These are phyloP conservation scores for Aspergillus pseudotamarii DNA, from an alignment of 2,329 filamentous ascomycete genomes.

Conservation along the genomic window DNA sequence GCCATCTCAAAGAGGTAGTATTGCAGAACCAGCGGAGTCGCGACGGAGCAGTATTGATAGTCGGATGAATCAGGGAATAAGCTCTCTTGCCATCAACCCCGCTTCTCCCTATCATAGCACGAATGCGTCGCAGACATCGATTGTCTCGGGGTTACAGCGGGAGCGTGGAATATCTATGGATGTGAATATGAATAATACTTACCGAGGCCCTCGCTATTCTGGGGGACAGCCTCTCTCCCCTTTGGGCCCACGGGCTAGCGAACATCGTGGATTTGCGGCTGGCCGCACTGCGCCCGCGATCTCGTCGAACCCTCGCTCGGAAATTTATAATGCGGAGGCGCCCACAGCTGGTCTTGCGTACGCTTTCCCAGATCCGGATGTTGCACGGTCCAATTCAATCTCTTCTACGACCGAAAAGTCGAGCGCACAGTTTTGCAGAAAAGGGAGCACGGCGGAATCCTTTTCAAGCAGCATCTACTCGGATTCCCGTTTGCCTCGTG, in stretches of 20 bases:
- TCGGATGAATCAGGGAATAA: slow-evolving; percentile 53
- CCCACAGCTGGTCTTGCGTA: slow-evolving; percentile 54
- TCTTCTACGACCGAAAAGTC: slow-evolving; percentile 38
- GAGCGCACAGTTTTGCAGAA: slow-evolving; percentile 43
- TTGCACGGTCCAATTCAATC: slow-evolving; percentile 42
- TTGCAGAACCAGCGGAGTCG: slow-evolving; percentile 47
- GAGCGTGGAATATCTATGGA: slow-evolving; percentile 47
- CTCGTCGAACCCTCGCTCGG: slow-evolving; percentile 51
- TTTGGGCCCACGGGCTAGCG: slow-evolving; percentile 40
- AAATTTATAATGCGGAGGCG: slow-evolving; percentile 54
- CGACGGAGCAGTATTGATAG: slow-evolving; percentile 54
- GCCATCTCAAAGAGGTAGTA: slow-evolving; percentile 47
- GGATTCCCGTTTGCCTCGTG: slow-evolving; percentile 48
- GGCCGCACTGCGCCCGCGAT: slow-evolving; percentile 53
- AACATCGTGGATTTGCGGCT: slow-evolving; percentile 46
- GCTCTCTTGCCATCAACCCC: slow-evolving; percentile 50
- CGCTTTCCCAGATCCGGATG: slow-evolving; percentile 54
- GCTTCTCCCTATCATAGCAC: slow-evolving; percentile 52
- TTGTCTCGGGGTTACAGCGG: slow-evolving; percentile 47
- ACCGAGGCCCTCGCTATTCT: slow-evolving; percentile 46
- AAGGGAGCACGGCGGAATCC: slow-evolving; percentile 51
- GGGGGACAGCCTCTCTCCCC: slow-evolving; percentile 45
- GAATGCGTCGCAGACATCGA: slow-evolving; percentile 50
- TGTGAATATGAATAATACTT: slow-evolving; percentile 36
- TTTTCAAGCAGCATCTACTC: slow-evolving; percentile 51